Conservation (phyloP, 352 stramenopile genomes). For the Pythium rishiriense region DNA sequence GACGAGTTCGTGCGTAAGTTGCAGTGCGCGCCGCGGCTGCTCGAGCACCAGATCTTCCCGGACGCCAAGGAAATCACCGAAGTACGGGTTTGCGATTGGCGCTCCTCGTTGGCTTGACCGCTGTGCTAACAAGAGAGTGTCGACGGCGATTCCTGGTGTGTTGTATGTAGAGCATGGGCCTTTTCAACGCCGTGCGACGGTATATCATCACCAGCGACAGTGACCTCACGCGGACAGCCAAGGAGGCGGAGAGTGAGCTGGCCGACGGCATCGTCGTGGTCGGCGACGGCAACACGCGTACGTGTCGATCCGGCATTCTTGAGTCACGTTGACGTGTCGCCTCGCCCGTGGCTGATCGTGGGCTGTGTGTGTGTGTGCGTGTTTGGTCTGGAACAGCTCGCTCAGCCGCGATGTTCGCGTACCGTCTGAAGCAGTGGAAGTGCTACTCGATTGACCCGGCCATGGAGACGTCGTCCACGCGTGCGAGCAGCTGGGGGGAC, state of each 20-base stretch:
- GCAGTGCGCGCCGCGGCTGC: slow-evolving; percentile 64
- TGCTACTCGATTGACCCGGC: slow-evolving; percentile 79
- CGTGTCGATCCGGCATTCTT: slow-evolving; percentile 15
- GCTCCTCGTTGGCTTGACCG: too few relatives aligned
- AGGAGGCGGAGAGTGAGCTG: too few relatives aligned
- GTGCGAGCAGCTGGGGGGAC: slow-evolving; percentile 43
- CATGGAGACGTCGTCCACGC: slow-evolving; percentile 51
- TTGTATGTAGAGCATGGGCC: slow-evolving; percentile 74
- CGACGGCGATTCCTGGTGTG: too few relatives aligned
- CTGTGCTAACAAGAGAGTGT: too few relatives aligned
- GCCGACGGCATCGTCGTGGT: slow-evolving; percentile 78
- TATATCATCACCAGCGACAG: slow-evolving; percentile 46
- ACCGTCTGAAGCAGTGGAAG: slow-evolving; percentile 67
- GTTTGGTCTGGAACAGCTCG: slow-evolving; percentile 57
- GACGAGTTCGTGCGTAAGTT: slow-evolving; percentile 85
- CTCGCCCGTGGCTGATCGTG: too few relatives aligned
- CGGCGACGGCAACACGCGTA: slow-evolving; percentile 78
- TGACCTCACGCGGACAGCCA: too few relatives aligned
- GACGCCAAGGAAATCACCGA: slow-evolving; percentile 86
- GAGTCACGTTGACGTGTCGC: not conserved
- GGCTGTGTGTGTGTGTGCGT: too few relatives aligned
- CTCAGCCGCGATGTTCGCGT: slow-evolving; percentile 78
- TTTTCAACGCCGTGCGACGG: slow-evolving; percentile 80
- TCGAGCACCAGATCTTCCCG: slow-evolving; percentile 74
- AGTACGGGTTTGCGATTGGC: too few relatives aligned